Evolutionary conservation across 345 rosid species (phyloP).

Genomic region (Hibiscus tridactylites): DNA sequence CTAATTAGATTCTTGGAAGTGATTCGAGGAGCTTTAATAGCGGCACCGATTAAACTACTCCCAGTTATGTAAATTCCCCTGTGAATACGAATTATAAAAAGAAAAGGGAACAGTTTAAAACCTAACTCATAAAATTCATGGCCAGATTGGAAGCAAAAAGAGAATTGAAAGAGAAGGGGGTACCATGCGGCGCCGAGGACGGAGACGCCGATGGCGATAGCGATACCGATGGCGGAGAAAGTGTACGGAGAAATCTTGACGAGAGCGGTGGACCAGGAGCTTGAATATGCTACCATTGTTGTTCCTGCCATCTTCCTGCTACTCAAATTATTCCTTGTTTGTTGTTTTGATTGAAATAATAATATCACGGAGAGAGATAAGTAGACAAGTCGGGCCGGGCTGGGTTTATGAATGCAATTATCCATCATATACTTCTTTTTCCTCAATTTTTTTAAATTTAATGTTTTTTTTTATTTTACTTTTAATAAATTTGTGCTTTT

Average conservation of each 20-base stretch:
- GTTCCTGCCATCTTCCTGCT: conserved; percentile 29
- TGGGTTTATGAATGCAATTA: not conserved
- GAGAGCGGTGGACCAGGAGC: conserved; percentile 79
- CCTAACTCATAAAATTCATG: not conserved
- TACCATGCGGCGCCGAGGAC: conserved; percentile 99
- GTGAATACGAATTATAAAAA: not conserved
- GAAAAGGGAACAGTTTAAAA: not conserved
- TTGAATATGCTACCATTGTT: conserved; percentile 31
- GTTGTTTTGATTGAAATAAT: not conserved
- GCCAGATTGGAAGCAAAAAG: not conserved
- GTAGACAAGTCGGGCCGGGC: not conserved
- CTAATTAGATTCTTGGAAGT: conserved; percentile 97
- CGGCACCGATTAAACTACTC: conserved; percentile 98
- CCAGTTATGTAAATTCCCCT: conserved; percentile 98
- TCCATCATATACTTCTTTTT: not conserved
- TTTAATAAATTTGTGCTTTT: no score
- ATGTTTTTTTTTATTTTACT: no score
- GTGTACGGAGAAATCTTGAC: conserved; percentile 86
- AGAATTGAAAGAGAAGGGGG: not conserved
- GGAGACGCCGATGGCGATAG: conserved; percentile 88
- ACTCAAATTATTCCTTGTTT: not conserved
- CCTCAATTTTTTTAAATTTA: no score
- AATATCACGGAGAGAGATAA: not conserved
- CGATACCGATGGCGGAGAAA: conserved; percentile 92
- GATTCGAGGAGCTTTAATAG: conserved; percentile 94